Conservation (phyloP, 345 rosid genomes). For the Murraya koenigii region DNA sequence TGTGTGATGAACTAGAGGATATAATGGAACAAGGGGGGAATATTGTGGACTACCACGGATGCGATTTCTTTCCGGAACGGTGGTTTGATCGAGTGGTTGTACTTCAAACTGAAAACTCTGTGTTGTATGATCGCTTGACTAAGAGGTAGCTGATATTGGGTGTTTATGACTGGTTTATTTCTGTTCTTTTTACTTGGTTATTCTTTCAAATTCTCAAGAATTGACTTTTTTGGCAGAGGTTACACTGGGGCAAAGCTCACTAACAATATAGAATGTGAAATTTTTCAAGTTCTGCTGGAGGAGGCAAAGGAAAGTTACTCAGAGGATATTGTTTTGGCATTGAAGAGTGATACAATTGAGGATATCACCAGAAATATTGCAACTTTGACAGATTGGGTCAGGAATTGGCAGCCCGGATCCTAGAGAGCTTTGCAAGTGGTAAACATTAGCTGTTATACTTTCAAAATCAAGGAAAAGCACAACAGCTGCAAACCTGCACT, state of each 20-base stretch:
- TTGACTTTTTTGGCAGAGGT: conserved; percentile 43
- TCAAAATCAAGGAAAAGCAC: neutral
- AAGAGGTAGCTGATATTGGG: conserved; percentile 47
- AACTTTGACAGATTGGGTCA: conserved; percentile 58
- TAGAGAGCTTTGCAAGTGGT: neutral
- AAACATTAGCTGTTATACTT: neutral
- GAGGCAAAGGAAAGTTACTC: conserved; percentile 80
- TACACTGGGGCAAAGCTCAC: conserved; percentile 64
- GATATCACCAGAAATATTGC: conserved; percentile 63
- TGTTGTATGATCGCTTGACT: conserved; percentile 73
- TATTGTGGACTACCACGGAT: conserved; percentile 88
- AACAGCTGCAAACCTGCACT: neutral
- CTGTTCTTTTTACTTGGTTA: neutral
- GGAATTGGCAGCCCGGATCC: conserved; percentile 43
- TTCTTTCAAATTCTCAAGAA: neutral
- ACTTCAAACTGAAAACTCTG: conserved; percentile 74
- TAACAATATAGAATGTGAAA: conserved; percentile 85
- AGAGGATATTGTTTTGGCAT: conserved; percentile 52
- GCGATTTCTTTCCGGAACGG: conserved; percentile 81
- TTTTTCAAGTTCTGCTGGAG: conserved; percentile 70
- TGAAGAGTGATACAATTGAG: conserved; percentile 62
- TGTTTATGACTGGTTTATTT: neutral
- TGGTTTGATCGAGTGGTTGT: conserved; percentile 89
- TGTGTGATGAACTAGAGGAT: conserved; percentile 91
- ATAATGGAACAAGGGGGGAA: conserved; percentile 78